These are phyloP conservation scores for Margaritispora aquatica DNA, from an alignment of 495 filamentous ascomycete genomes.

Conservation along the genomic window DNA sequence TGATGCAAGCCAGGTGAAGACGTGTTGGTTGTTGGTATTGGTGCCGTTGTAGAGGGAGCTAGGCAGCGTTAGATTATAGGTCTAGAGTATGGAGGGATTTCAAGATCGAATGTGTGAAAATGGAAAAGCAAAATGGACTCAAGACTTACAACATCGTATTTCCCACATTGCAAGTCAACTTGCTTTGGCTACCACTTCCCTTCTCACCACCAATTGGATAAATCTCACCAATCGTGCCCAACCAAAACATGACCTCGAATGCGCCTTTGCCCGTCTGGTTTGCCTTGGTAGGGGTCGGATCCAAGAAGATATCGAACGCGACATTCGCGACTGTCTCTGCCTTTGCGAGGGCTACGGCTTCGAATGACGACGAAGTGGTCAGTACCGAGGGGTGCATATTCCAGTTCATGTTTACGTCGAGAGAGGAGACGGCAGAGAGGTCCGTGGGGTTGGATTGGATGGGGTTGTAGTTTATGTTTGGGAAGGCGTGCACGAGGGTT, in stretches of 20 bases:
- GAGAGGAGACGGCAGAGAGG: neutral
- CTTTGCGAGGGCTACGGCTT: neutral
- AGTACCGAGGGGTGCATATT: constrained; percentile 1
- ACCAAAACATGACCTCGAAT: constrained; percentile 22
- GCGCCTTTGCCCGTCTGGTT: neutral
- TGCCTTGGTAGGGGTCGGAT: constrained; percentile 3
- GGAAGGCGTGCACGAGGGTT: constrained; percentile 13
- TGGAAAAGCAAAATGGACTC: too few species aligned
- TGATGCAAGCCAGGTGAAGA: constrained; percentile 16
- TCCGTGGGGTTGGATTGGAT: neutral
- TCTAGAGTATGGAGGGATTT: too few species aligned
- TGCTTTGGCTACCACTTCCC: neutral
- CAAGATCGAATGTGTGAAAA: too few species aligned
- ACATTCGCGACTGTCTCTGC: neutral
- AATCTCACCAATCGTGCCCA: constrained; percentile 10
- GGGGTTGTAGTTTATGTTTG: constrained; percentile 5
- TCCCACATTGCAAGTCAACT: constrained; percentile 4
- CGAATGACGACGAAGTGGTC: neutral
- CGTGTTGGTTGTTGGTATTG: constrained; percentile 11
- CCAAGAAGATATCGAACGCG: constrained; percentile 18
- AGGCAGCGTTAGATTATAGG: neutral
- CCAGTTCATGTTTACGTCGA: constrained; percentile 1
- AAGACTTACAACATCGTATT: constrained; percentile 12
- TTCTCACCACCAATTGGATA: constrained; percentile 8
- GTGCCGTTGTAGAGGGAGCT: constrained; percentile 15